phyloP scores from a whole-genome alignment of 805 yeast species.

The Wickerhamiella slavikovae region DNA sequence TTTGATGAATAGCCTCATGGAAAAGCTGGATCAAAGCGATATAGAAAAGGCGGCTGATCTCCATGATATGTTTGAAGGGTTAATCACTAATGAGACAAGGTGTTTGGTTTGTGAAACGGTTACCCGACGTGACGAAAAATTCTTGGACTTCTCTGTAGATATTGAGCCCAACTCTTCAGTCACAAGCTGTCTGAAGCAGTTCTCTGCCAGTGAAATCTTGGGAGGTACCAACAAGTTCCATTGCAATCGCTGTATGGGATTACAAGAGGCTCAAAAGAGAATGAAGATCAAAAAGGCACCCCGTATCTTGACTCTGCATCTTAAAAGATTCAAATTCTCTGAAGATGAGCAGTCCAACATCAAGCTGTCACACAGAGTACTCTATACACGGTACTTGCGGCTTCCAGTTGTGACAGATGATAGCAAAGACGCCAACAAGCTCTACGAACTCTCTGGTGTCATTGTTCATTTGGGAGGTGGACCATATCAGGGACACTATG shows the following conservation, averaged over 20 bases:
- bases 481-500: slow-evolving; percentile 94
- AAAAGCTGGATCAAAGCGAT: slow-evolving; percentile 18
- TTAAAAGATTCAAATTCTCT: slow-evolving; percentile 81
- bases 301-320: slow-evolving; percentile 56
- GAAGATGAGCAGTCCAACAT: slow-evolving; percentile 65
- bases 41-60: slow-evolving; percentile 15
- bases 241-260: slow-evolving; percentile 74
- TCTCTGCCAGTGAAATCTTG: slow-evolving; percentile 68
- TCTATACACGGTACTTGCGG: slow-evolving; percentile 54
- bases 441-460: slow-evolving; percentile 66
- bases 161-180: slow-evolving; percentile 55
- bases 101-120: slow-evolving; percentile 77
- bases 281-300: slow-evolving; percentile 67
- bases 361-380: slow-evolving; percentile 68
- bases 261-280: slow-evolving; percentile 86
- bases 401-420: slow-evolving; percentile 44
- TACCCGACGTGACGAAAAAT: slow-evolving; percentile 65
- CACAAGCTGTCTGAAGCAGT: slow-evolving; percentile 59
- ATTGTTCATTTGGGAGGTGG: slow-evolving; percentile 96
- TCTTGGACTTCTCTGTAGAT: slow-evolving; percentile 73
- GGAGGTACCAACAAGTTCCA: slow-evolving; percentile 78
- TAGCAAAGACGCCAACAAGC: slow-evolving; percentile 28
- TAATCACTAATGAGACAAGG: slow-evolving; percentile 66
- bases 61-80: slow-evolving; percentile 63
- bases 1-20: slow-evolving; percentile 52